Evolutionary conservation across 2,329 filamentous ascomycete genomes (phyloP).

Genomic region (Xylaria sp.): DNA sequence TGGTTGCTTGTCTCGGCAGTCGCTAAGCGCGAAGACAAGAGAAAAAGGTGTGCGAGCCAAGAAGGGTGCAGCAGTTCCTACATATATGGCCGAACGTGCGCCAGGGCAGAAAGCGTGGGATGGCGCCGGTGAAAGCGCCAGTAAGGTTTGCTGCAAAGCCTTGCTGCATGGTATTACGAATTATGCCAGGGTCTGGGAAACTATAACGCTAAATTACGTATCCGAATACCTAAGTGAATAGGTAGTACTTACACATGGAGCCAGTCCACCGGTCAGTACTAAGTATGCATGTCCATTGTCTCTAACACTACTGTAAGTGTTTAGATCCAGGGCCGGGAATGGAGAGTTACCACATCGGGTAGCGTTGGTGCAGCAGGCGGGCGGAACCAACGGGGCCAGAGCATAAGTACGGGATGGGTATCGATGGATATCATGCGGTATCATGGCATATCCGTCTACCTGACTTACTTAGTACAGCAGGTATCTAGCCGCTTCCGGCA

Average conservation of each 20-base stretch:
- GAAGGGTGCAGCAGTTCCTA: conserved; percentile 11
- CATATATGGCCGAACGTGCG: conserved; percentile 29
- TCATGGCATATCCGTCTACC: no score
- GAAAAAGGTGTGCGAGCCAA: not conserved
- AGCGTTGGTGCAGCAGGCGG: conserved; percentile 7
- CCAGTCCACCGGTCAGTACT: not conserved
- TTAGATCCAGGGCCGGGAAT: not conserved
- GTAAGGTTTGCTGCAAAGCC: conserved; percentile 4
- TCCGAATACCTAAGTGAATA: not conserved
- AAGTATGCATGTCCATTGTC: not conserved
- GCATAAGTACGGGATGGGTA: not conserved
- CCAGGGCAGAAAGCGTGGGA: not conserved
- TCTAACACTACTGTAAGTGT: no score
- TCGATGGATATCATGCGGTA: no score
- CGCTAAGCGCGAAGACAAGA: not conserved
- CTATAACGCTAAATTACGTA: conserved; percentile 2
- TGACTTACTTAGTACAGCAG: no score
- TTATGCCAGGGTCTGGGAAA: not conserved
- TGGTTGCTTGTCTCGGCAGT: not conserved
- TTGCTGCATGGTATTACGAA: not conserved
- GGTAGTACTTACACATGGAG: not conserved
- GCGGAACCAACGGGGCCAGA: conserved; percentile 9
- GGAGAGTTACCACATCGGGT: conserved; percentile 4
- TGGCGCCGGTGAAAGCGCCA: no score
- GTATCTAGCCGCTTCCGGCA: not conserved